phyloP scores from a whole-genome alignment of 345 rosid genomes.

The Excoecaria agallocha region DNA sequence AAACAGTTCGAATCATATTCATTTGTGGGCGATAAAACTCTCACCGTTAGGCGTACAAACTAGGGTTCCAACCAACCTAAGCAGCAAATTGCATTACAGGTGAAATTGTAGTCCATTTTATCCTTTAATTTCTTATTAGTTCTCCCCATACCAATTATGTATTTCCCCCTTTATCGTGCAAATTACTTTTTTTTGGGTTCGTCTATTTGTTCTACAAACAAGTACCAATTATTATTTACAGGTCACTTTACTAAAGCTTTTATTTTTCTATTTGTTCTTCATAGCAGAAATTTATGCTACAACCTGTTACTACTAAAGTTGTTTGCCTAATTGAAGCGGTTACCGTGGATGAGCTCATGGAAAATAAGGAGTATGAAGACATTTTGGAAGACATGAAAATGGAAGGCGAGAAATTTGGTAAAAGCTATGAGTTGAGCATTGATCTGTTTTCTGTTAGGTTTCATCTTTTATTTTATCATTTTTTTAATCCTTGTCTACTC shows the following conservation, averaged over 20 bases:
- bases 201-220: not conserved
- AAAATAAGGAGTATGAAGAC: constrained; percentile 86
- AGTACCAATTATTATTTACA: not conserved
- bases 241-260: not conserved
- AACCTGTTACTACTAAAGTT: constrained; percentile 73
- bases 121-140: too few relatives aligned
- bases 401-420: too few relatives aligned
- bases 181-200: not conserved
- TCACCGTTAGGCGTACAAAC: constrained; percentile 90
- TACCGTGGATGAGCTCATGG: constrained; percentile 66
- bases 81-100: constrained; percentile 98
- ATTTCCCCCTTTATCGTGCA: not conserved
- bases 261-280: not conserved
- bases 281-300: constrained; percentile 73
- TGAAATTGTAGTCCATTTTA: constrained; percentile 17
- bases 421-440: too few relatives aligned
- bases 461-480: too few relatives aligned
- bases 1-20: too few relatives aligned
- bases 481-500: too few relatives aligned
- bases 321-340: constrained; percentile 90
- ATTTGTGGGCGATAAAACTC: constrained; percentile 99
- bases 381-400: constrained; percentile 86
- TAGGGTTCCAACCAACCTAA: constrained; percentile 85
- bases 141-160: not conserved
- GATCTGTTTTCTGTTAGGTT: too few relatives aligned